Conservation (phyloP, 768 basidiomycete genomes). For the Lyophyllum shimeji region DNA sequence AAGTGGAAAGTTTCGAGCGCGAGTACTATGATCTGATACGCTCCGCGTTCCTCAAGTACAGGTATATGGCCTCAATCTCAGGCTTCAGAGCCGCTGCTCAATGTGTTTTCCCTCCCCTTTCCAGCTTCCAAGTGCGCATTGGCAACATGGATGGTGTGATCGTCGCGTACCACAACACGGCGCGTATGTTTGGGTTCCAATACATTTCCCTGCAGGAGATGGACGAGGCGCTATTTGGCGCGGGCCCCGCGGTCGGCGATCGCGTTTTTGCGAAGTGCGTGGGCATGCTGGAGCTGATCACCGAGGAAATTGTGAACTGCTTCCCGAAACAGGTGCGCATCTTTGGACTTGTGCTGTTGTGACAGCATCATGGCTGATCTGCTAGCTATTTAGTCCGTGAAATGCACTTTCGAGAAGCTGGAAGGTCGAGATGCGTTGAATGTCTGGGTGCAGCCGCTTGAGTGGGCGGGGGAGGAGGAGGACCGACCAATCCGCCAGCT, state of each 20-base stretch:
- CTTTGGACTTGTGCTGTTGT: background rate
- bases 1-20: conserved; percentile 79
- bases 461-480: conserved; percentile 40
- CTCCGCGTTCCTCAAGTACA: conserved; percentile 93
- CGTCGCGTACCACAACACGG: conserved; percentile 86
- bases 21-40: conserved; percentile 96
- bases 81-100: background rate
- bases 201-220: conserved; percentile 87
- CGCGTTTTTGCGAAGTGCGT: conserved; percentile 78
- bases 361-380: background rate
- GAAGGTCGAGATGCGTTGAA: conserved; percentile 43
- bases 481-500: conserved; percentile 57
- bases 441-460: conserved; percentile 66
- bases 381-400: conserved; percentile 43
- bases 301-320: conserved; percentile 52
- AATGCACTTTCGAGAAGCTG: conserved; percentile 60
- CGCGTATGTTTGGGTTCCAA: conserved; percentile 89
- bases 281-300: conserved; percentile 63
- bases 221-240: conserved; percentile 78
- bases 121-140: conserved; percentile 93
- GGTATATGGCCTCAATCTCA: conserved; percentile 38
- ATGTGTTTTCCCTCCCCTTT: background rate
- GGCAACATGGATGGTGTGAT: conserved; percentile 97
- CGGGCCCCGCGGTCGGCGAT: conserved; percentile 53
- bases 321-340: conserved; percentile 63